A percentile compares a stretch with the other conserved stretches of the same genome.
These are phyloP conservation scores for Emmonsia crescens DNA, from an alignment of 2,329 filamentous ascomycete species.

Conservation along the genomic window DNA sequence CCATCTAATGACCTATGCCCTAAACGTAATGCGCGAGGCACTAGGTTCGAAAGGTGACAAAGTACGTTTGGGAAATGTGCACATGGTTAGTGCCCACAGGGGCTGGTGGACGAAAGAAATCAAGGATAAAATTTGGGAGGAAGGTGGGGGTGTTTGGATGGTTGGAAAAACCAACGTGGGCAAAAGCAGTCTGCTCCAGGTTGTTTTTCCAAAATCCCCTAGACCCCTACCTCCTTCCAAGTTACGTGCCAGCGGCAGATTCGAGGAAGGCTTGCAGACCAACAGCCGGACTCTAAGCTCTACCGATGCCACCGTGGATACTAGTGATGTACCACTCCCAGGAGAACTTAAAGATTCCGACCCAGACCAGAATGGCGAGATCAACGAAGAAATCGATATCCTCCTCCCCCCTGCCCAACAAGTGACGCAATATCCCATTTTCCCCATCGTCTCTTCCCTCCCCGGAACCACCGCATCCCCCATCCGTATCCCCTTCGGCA, in stretches of 20 bases:
- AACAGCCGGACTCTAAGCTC: not conserved
- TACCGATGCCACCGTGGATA: not conserved
- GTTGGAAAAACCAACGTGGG: conserved; percentile 98
- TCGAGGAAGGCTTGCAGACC: not conserved
- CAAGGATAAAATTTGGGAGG: conserved; percentile 73
- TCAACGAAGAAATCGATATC: not conserved
- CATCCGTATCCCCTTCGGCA: conserved; percentile 83
- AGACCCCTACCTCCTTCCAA: conserved; percentile 52
- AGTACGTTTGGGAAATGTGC: conserved; percentile 77
- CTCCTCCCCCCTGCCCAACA: conserved; percentile 67
- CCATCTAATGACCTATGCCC: conserved; percentile 71
- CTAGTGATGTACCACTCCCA: not conserved
- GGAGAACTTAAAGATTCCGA: not conserved
- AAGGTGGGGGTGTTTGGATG: conserved; percentile 85
- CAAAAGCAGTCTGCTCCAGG: conserved; percentile 83
- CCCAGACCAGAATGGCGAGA: not conserved
- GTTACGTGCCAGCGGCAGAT: not conserved
- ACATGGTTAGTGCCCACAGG: conserved; percentile 73
- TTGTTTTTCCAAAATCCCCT: conserved; percentile 68
- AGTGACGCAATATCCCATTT: conserved; percentile 65
- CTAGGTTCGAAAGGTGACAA: conserved; percentile 57
- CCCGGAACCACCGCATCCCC: conserved; percentile 92
- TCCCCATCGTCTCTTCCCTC: conserved; percentile 76
- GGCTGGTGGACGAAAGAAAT: conserved; percentile 85
- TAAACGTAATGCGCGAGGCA: conserved; percentile 63